Conservation (phyloP, 2,329 filamentous ascomycete genomes). For the Catunica adiposa region DNA sequence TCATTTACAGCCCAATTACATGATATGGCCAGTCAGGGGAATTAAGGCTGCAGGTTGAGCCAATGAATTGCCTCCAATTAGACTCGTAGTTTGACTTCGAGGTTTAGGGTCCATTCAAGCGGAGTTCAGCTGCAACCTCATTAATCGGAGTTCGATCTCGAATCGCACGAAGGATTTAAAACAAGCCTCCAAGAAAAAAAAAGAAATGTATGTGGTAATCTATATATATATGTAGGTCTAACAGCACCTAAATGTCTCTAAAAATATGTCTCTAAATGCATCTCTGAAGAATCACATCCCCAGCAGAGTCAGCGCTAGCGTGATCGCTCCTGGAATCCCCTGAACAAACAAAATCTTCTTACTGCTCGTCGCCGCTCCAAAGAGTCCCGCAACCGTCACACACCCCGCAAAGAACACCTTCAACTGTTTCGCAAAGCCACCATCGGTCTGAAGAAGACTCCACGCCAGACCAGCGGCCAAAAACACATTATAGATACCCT, state of each 20-base stretch:
- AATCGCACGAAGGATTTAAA: no score
- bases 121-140: no score
- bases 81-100: background rate
- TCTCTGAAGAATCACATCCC: slow-evolving; percentile 12
- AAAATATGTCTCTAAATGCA: no score
- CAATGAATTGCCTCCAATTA: background rate
- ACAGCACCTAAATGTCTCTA: no score
- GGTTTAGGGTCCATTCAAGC: no score
- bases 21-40: background rate
- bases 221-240: no score
- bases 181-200: no score
- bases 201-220: no score
- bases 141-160: no score
- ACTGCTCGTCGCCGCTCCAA: slow-evolving; percentile 27
- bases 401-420: slow-evolving; percentile 32
- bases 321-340: slow-evolving; percentile 22
- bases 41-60: background rate
- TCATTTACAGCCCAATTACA: background rate
- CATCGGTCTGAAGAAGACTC: slow-evolving; percentile 29
- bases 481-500: slow-evolving; percentile 37
- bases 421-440: slow-evolving; percentile 27
- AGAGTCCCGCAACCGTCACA: slow-evolving; percentile 28
- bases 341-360: slow-evolving; percentile 29
- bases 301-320: slow-evolving; percentile 18
- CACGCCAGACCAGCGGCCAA: slow-evolving; percentile 32